Evolutionary conservation across 352 stramenopile species (phyloP), one percentile per base, ranked within the genome.

Genomic region (Pythium utonaiense): DNA sequence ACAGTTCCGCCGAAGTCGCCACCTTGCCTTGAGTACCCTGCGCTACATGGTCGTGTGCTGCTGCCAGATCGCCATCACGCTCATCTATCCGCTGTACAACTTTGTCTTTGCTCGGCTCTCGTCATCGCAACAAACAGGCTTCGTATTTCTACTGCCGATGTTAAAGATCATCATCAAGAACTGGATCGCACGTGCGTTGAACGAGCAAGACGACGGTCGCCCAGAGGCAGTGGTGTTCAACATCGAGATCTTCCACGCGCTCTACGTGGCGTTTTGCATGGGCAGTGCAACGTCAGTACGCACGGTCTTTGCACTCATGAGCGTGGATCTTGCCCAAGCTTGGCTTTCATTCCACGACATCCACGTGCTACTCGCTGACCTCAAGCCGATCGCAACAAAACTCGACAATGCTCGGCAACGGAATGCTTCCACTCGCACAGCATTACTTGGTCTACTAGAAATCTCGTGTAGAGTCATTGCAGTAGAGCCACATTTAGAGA

Each of bases 171-270:
- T 53, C 6, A 45, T 59, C 16, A 85, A 80, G 51, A 83, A 85
- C 52, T 66, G 56, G 61, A 74, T 75, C 17, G 34, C 44, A 19
- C 33, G 53, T 10, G 57, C 60, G 1, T 40, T 78, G 12, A 31
- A 38, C 5, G 40, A 68, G 17, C 8, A 69, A 7, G 61, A 71
- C 34, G 70, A 80, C 33, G 25, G 63, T 9, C 75, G 78, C 28
- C 67, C 77, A 1, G 66, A 86, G 56, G 61, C 63, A 0, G 67
- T 83, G 1, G 75, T 80, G 16, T 80, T 86, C 55, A 80, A 80
- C 21, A 69, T 77, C 8, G 70, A 86, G 30, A 57, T 86, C 42
- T 86, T 82, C 49, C 72, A 83, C 53, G 56, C 74, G 33, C 48
- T 86, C 1, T 86, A 69, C 21, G 67, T 83, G 1, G 62, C 77